A percentile compares a stretch with the other conserved stretches of the same genome.
Conservation (phyloP, 768 basidiomycete genomes). For the Panellus pusillus region DNA sequence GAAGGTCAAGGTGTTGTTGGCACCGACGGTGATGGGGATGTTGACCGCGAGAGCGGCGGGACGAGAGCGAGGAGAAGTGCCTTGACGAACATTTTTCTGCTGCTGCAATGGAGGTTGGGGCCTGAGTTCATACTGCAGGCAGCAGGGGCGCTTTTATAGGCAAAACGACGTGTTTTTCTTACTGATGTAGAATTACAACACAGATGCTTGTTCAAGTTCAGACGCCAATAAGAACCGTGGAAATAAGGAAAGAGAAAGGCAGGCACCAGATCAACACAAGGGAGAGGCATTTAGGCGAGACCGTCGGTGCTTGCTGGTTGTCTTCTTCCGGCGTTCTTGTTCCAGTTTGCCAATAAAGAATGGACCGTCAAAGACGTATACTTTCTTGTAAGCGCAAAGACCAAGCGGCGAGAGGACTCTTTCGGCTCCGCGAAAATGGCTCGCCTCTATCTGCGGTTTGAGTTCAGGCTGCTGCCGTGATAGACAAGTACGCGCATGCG, state of each 20-base stretch:
- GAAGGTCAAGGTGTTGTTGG: constrained; percentile 18
- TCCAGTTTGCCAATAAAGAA: no score
- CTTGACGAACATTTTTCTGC: constrained; percentile 14
- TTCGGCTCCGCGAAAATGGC: no score
- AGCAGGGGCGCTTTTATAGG: constrained; percentile 6
- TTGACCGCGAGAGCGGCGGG: constrained; percentile 15
- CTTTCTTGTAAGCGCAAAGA: no score
- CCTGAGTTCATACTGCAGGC: neutral
- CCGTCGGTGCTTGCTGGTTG: no score
- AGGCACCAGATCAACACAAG: no score
- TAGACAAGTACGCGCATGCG: no score
- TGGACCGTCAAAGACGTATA: no score
- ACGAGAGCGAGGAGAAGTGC: constrained; percentile 18
- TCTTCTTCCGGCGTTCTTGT: no score
- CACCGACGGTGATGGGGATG: constrained; percentile 13
- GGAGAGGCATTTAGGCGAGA: no score
- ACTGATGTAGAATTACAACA: neutral
- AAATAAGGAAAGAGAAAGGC: neutral
- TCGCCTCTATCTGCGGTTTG: no score
- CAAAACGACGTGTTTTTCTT: neutral
- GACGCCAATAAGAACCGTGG: constrained; percentile 11
- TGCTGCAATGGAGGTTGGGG: constrained; percentile 2
- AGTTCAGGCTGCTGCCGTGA: no score
- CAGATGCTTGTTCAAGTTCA: neutral
- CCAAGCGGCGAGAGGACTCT: no score